Evolutionary conservation across 495 filamentous ascomycete species (phyloP), one percentile per base, ranked within the genome.

Genomic region (Poronia punctata): DNA sequence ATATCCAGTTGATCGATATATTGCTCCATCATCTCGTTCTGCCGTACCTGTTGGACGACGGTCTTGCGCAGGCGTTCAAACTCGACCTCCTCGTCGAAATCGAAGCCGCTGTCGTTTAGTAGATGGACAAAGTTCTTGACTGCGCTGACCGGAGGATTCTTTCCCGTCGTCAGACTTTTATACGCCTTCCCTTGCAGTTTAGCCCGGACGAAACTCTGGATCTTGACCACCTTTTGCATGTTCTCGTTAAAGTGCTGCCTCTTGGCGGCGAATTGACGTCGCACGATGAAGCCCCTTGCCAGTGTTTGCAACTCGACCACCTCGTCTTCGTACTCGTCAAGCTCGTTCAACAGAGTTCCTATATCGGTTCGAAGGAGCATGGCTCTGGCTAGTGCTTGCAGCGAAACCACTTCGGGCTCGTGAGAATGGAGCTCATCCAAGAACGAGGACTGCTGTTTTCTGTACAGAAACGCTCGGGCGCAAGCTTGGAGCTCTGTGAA

Each of bases 151-250:
- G 93, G 92, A 33, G 92, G 92, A 52, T 97, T 97, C 63, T 95
- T 95, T n/a, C 93, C 92, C 22, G 79, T 88, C 5, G 88, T 95
- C 49, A 95, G 70, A 54, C 83, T 90, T 71, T 94, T 96, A 69
- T 98, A 98, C 1, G 93, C 93, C 61, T 97, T 86, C 5, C 92
- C 92, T 64, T 97, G 93, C 35, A 96, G 84, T 47, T 87, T 86
- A 17, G 78, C 92, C 41, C 92, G 77, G 35, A 97, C 82, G 48
- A 95, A 95, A 57, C 92, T 97, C 61, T 98, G 92, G 38, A 96
- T 83, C 63, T 98, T 98, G 64, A 98, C 82, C 14, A 98, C 93
- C 66, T 92, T 97, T 51, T 95, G 80, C 93, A 98, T 98, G 51
- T 98, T 98, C 62, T 90, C 80, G 38, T 82, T 79, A 66, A 88